Percentiles rank a stretch among this genome's conserved stretches.
Conservation (phyloP, 306 rosid genomes). For the Chamaecrista fasciculata region DNA sequence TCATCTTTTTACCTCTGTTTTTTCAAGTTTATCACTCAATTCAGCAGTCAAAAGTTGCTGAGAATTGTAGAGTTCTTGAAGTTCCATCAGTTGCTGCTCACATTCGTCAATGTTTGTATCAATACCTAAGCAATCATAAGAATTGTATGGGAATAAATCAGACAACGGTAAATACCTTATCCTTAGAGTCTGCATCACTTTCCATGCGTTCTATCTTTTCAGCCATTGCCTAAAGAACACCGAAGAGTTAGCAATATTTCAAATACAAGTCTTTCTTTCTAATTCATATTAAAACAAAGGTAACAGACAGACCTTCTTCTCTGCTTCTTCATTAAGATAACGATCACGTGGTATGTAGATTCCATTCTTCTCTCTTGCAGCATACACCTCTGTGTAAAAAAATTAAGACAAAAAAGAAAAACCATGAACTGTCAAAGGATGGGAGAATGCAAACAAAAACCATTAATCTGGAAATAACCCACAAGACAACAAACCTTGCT, state of each 20-base stretch:
- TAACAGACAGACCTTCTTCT: conserved; percentile 79
- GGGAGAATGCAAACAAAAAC: conserved; percentile 23
- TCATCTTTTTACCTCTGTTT: conserved; percentile 65
- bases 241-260: conserved; percentile 21
- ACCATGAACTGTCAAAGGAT: conserved; percentile 14
- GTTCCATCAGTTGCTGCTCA: conserved; percentile 82
- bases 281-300: conserved; percentile 13
- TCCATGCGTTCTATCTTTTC: conserved; percentile 98
- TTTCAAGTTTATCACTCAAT: conserved; percentile 76
- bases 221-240: conserved; percentile 75
- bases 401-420: conserved; percentile 7
- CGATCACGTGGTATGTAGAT: conserved; percentile 99
- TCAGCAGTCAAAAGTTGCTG: conserved; percentile 84
- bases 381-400: conserved; percentile 72
- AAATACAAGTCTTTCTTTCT: background rate
- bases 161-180: conserved; percentile 61
- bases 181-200: conserved; percentile 86
- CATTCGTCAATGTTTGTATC: conserved; percentile 25
- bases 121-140: conserved; percentile 12
- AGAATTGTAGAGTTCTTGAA: conserved; percentile 84
- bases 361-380: conserved; percentile 99
- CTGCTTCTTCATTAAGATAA: conserved; percentile 91
- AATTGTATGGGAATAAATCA: conserved; percentile 20
- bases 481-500: conserved; percentile 98
- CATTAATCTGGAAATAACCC: conserved; percentile 18